Evolutionary conservation across 805 yeast species (phyloP).

Genomic region (Citeromyces nyonsensis): DNA sequence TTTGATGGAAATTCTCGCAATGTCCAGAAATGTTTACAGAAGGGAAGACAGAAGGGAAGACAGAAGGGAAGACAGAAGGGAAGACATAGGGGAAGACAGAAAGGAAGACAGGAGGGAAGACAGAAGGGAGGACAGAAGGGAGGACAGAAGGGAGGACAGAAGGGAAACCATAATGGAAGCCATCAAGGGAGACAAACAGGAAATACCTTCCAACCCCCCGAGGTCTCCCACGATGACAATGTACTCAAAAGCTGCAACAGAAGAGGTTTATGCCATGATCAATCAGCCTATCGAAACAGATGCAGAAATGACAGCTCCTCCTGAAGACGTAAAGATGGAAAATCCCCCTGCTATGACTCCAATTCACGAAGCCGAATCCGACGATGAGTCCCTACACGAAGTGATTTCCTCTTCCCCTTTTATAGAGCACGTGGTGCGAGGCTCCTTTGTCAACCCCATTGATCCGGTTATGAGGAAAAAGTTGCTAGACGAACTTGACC

Average conservation of each 20-base stretch:
- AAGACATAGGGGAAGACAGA: constrained; percentile 1
- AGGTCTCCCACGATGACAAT: constrained; percentile 70
- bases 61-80: constrained; percentile 2
- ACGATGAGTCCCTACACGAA: too few relatives aligned
- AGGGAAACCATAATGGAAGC: neutral
- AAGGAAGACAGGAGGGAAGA: constrained; percentile 3
- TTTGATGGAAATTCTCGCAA: constrained; percentile 39
- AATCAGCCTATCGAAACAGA: constrained; percentile 28
- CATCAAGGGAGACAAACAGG: constrained; percentile 4
- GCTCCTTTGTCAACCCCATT: constrained; percentile 17
- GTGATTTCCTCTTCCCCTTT: neutral
- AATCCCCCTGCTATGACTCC: neutral
- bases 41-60: neutral
- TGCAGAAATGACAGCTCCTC: constrained; percentile 5
- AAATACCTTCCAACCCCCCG: constrained; percentile 12
- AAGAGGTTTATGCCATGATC: constrained; percentile 65
- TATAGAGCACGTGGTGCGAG: neutral
- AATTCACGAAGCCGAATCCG: constrained; percentile 4
- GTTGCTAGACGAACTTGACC: constrained; percentile 20
- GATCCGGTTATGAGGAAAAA: constrained; percentile 21
- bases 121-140: constrained; percentile 2
- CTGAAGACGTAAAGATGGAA: neutral
- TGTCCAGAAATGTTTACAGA: neutral
- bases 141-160: constrained; percentile 2
- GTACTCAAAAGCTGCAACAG: constrained; percentile 59